Base-by-base conservation (phyloP, 2,329 filamentous ascomycete genomes). In the Ascochyta koolunga region DNA sequence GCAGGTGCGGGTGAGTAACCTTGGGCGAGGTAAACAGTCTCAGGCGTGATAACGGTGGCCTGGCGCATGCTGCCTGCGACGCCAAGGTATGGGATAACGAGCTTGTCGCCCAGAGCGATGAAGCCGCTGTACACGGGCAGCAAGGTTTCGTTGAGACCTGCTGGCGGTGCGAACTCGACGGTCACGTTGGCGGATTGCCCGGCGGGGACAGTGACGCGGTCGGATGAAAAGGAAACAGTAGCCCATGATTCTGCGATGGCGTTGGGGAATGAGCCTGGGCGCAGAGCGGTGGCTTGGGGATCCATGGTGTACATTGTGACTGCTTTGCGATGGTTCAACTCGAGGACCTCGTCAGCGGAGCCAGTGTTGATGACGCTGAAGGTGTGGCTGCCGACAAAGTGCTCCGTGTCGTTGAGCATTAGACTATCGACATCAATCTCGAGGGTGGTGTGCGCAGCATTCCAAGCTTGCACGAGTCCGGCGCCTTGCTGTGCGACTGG, bases 121-220 rank as follows among this genome's bases (percentile, higher is more conserved):
- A 51, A 67, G 44, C 65, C 65, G 15, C 59, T 61, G 54, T 68
- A 67, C 5, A 68, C 56, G 8, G 65, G 62, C 7, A 67, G 48
- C 5, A 60, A 41, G 5, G 58, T 60, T 5, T 53, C 53, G 35
- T 67, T 62, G 44, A 65, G 40, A 21, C 56, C 51, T n/a, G 61
- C 37, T 16, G 64, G 63, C 3, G 65, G 66, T 15, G 63, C 61
- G 43, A 56, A 56, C 22, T 58, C 59, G 39, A 56, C 50, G 9
- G 60, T 61, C 35, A 58, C 42, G 21, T 49, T 46, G 8, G 58
- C 56, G 15, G 60, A 51, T 42, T 54, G 47, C 31, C 54, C 50
- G 5, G 65, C 55, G 1, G 62, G 61, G 25, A 70, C 53, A 8
- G 55, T 66, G 46, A 46, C 43, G 21, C 52, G 49, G 47, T 46